Evolutionary conservation across 2,329 filamentous ascomycete species (phyloP).

Genomic region (Mycosphaerella arachidis): DNA sequence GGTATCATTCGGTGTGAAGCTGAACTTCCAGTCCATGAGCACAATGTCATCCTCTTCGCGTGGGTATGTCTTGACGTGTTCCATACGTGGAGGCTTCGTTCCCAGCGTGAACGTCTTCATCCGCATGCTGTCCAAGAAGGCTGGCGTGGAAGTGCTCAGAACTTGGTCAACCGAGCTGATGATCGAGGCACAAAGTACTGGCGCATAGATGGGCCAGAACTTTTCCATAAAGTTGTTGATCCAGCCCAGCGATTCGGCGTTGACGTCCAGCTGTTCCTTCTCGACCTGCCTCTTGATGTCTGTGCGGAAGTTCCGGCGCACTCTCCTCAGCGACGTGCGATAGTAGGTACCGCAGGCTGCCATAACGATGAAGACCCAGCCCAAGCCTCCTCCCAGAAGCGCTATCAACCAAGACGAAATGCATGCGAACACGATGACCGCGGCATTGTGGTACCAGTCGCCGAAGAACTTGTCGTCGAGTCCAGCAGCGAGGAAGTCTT

Average conservation of each 20-base stretch:
- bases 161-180: constrained; percentile 95
- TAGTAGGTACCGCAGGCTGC: constrained; percentile 91
- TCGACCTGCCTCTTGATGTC: constrained; percentile 86
- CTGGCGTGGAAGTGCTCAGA: constrained; percentile 82
- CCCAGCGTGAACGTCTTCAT: constrained; percentile 92
- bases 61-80: constrained; percentile 97
- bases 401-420: constrained; percentile 86
- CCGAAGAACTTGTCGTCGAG: constrained; percentile 88
- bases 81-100: constrained; percentile 89
- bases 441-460: constrained; percentile 98
- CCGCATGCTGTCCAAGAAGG: constrained; percentile 88
- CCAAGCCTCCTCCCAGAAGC: constrained; percentile 81
- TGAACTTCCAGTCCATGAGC: constrained; percentile 99
- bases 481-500: constrained; percentile 78
- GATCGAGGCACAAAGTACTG: constrained; percentile 85
- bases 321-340: constrained; percentile 85
- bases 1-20: constrained; percentile 93
- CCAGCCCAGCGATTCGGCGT: constrained; percentile 93
- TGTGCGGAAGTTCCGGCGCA: constrained; percentile 92
- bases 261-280: constrained; percentile 80
- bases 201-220: constrained; percentile 98
- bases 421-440: constrained; percentile 89
- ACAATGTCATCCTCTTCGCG: constrained; percentile 93
- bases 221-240: constrained; percentile 98
- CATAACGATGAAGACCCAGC: constrained; percentile 92